Conservation (phyloP, 2,329 filamentous ascomycete genomes). For the Colletotrichum spinosum region DNA sequence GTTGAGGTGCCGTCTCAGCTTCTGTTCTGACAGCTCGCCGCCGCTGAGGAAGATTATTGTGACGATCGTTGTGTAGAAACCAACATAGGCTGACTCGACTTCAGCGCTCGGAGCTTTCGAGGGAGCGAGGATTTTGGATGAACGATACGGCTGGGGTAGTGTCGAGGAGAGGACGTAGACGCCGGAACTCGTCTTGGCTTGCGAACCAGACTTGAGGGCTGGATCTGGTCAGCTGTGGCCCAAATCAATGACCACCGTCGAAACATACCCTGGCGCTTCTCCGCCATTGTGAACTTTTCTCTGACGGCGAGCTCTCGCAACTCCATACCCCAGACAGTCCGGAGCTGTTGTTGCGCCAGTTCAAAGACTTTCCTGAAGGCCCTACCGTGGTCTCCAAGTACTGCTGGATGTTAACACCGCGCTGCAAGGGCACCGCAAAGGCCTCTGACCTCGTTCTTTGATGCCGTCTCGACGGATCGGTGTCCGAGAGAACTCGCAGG, state of each 20-base stretch:
- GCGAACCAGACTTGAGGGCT: slow-evolving; percentile 58
- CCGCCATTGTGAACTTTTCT: slow-evolving; percentile 84
- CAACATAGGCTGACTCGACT: slow-evolving; percentile 83
- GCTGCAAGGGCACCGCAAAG: neutral
- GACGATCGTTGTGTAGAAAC: slow-evolving; percentile 83
- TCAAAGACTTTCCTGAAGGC: slow-evolving; percentile 84
- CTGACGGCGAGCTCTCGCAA: slow-evolving; percentile 83
- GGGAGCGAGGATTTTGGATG: slow-evolving; percentile 75
- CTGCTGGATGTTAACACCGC: slow-evolving; percentile 49
- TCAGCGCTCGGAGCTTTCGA: slow-evolving; percentile 72
- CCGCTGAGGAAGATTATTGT: slow-evolving; percentile 80
- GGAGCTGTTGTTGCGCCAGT: slow-evolving; percentile 78
- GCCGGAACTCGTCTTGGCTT: slow-evolving; percentile 70
- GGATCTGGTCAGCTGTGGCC: neutral
- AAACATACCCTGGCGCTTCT: slow-evolving; percentile 76
- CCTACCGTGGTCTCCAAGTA: slow-evolving; percentile 77
- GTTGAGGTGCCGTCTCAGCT: slow-evolving; percentile 79
- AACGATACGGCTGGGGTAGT: slow-evolving; percentile 76
- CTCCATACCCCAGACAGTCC: slow-evolving; percentile 88
- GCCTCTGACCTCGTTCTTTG: slow-evolving; percentile 67
- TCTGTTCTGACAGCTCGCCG: slow-evolving; percentile 80
- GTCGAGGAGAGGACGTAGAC: slow-evolving; percentile 82
- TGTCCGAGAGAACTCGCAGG: slow-evolving; percentile 72
- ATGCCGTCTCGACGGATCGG: slow-evolving; percentile 72
- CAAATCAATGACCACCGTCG: neutral